These are phyloP conservation scores for Anthostomella pinea DNA, from an alignment of 2,329 filamentous ascomycete genomes.

Conservation along the genomic window DNA sequence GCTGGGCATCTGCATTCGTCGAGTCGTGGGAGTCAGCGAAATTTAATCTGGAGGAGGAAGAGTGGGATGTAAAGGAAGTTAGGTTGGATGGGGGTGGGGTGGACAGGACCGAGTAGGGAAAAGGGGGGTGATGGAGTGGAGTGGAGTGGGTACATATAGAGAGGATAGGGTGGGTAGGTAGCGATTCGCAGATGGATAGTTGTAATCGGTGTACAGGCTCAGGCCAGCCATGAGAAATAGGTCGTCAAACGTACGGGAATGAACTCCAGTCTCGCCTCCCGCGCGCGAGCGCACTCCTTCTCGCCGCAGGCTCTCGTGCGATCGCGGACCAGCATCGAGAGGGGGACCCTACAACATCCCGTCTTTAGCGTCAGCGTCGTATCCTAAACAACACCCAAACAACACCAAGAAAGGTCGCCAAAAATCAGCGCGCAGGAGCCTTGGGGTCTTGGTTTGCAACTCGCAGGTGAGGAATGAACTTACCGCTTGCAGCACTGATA, in stretches of 20 bases:
- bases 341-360: constrained; percentile 5
- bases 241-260: constrained; percentile 9
- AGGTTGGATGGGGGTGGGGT: neutral
- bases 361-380: no score
- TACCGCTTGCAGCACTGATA: constrained; percentile 17
- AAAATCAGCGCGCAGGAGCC: neutral
- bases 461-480: neutral
- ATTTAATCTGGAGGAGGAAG: neutral
- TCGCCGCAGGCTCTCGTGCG: constrained; percentile 1
- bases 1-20: constrained; percentile 9
- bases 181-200: no score
- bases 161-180: neutral
- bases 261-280: neutral
- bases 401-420: no score
- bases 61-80: neutral
- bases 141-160: neutral
- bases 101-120: neutral
- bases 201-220: no score
- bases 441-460: neutral
- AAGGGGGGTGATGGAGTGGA: neutral
- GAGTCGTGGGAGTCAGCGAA: neutral
- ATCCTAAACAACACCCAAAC: no score
- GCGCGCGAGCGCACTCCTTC: constrained; percentile 1
- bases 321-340: neutral
- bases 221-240: no score